Base-by-base conservation (phyloP, 2,329 filamentous ascomycete species). In the Colletotrichum tropicale region DNA sequence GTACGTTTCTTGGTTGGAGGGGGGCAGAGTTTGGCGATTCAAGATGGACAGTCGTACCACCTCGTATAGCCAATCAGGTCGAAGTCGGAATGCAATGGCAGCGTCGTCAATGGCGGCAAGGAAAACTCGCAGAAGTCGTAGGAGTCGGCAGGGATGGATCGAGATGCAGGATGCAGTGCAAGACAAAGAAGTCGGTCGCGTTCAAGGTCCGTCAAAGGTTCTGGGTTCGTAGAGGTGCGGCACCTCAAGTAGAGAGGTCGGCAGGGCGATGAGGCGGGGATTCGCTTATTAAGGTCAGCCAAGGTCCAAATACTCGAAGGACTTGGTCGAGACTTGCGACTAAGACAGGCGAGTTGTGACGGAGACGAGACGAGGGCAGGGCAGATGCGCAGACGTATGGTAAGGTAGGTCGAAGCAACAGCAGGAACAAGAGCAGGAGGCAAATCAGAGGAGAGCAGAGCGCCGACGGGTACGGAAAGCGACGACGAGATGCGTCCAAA, bases 281-380 rank as follows among this genome's bases (percentile, higher is more conserved):
- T 38, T 65, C 58, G 70, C 74, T 76, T 68, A 34, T 34, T 60
- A 68, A 38, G 70, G 65, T 76, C 62, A 76, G 74, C 74, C 21
- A 18, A 69, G 32, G 70, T 34, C 13, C 55, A 18, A 28, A 58
- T 26, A 26, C 21, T 75, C 18, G 30, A 66, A 66, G n/a, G 56
- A 34, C 18, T 32, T 28, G 38, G 60, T 70, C 67, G 56, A 70
- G 30, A 58, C 26, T 61, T 26, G 36, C 32, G 43, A 55, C 26
- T 24, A 32, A 70, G 16, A 32, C 48, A 52, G 24, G 38, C 12
- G 34, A 43, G 24, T 52, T 52, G 43, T n/a, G 43, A 52, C 55
- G 16, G 15, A 58, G 55, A 16, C 32, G 16, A 26, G 26, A 34
- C 58, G 28, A 30, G 58, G 58, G 58, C 18, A 13, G 28, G 30